Base-by-base conservation (phyloP, 2,329 filamentous ascomycete genomes). In the Ustulina deusta region DNA sequence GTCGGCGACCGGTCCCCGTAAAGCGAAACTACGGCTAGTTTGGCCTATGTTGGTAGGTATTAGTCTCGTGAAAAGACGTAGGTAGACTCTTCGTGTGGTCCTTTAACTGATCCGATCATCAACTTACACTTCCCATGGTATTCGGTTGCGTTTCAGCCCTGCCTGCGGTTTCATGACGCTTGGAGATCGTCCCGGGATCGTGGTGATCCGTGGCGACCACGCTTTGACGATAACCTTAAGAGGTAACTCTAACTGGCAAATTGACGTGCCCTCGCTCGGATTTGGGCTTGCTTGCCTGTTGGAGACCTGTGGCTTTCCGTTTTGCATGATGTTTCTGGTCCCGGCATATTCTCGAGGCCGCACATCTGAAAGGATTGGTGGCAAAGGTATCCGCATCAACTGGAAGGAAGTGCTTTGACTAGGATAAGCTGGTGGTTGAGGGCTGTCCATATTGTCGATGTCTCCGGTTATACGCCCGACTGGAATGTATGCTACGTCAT, bases 81-180 rank as follows among this genome's bases (percentile, higher is more conserved):
- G 51, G 44, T 34, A 44, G 51, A 36, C 25, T 56, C 20, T 22
- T 51, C 27, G 36, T 54, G 36, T 40, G 46, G 44, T 32, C 20
- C 60, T 51, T 9, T 46, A 29, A 40, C 17, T 29, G 32, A 49
- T 59, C 34, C 27, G 52, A 20, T 32, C 56, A 49, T 32, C n/a
- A 56, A 51, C 25, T 38, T 48, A 40, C 46, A 38, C 52, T 42
- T 52, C 49, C 32, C 42, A 52, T 42, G 57, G 62, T 56, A 56
- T 64, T 68, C 58, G 48, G 63, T 65, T 65, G 61, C 67, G 74
- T 76, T 75, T 75, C 73, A 76, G 72, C 55, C 64, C 65, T 69
- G 57, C 60, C 68, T 52, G 61, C 42, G 63, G 74, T 77, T 77
- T 77, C 75, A 73, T 68, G 65, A 68, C 71, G 63, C 71, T 73